Base-by-base conservation (phyloP, 495 filamentous ascomycete genomes). In the Aspergillus campestris region DNA sequence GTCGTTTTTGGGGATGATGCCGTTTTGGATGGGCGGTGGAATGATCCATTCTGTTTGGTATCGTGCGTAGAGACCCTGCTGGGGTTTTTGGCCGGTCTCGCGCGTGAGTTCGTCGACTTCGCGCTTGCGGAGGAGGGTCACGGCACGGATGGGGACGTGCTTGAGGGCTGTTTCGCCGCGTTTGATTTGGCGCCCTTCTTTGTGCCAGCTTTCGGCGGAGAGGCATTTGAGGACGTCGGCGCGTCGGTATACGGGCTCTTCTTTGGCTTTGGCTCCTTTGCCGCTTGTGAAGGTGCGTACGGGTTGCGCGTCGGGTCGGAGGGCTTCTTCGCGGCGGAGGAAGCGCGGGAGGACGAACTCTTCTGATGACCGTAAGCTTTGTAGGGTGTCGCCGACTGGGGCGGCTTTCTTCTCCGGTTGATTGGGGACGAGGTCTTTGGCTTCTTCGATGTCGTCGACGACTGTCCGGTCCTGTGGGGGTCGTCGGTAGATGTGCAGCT, bases 11-110 rank as follows among this genome's bases (percentile, higher is more conserved):
- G 91, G 94, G 42, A 99, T 95, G 6, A 82, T 69, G 4, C 92
- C 94, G 55, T 95, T 76, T 33, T 86, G 85, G 5, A 89, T 89
- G 11, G 86, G 82, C 1, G 92, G 89, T 8, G 70, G 67, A 48
- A 92, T 87, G 59, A 95, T 95, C 75, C 84, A 95, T 40, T 90
- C 84, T 0, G 91, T 98, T 65, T 98, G 92, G n/a, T 84, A 75
- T 34, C 73, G 66, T 28, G 84, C 75, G 66, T 90, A 98, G 2
- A 98, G 66, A 0, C 88, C 89, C 58, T 98, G 92, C 56, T 85
- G 73, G 7, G 87, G 76, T 55, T 89, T 95, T 56, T 84, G 78
- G 4, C 92, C 92, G 4, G 79, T 87, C 34, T 78, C 82, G 11
- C 79, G 75, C 60, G 89, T 78, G 30, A 81, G 77, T 52, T 95